Evolutionary conservation across 179 eudicot species (phyloP).

Genomic region (Gypsophila paniculata): DNA sequence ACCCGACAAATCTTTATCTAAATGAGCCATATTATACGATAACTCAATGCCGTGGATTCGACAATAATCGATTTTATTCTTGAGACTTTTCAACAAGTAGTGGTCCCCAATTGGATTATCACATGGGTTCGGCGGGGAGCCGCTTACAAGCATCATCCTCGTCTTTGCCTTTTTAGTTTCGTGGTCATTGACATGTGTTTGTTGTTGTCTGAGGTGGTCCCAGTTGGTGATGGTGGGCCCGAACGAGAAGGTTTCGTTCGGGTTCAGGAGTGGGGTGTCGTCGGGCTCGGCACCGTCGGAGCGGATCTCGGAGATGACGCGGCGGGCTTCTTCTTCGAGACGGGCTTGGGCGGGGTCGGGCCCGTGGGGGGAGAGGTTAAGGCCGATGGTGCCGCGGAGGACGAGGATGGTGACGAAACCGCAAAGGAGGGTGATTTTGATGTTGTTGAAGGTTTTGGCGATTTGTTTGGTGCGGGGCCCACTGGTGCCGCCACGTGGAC

Average conservation of each 20-base stretch:
- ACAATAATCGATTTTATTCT: constrained; percentile 64
- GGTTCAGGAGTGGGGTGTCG: constrained; percentile 28
- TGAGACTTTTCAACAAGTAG: constrained; percentile 48
- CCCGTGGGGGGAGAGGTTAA: constrained; percentile 33
- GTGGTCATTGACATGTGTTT: no score
- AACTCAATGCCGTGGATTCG: constrained; percentile 60
- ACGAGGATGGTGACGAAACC: constrained; percentile 54
- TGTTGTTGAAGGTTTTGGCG: constrained; percentile 45
- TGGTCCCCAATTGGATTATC: constrained; percentile 70
- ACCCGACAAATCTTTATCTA: constrained; percentile 55
- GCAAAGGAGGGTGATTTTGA: constrained; percentile 55
- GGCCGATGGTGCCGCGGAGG: constrained; percentile 52
- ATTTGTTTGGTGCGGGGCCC: constrained; percentile 34
- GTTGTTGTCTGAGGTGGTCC: constrained; percentile 22
- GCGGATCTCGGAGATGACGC: constrained; percentile 57
- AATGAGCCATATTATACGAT: constrained; percentile 56
- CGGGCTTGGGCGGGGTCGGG: constrained; percentile 39
- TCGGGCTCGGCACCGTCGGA: constrained; percentile 40
- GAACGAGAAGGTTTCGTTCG: constrained; percentile 31
- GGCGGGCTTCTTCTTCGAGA: constrained; percentile 42
- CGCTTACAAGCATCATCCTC: constrained; percentile 51
- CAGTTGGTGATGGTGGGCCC: constrained; percentile 45
- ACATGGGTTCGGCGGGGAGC: constrained; percentile 65
- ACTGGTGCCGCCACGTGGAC: background rate
- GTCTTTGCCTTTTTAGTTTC: constrained; percentile 16